A percentile compares a stretch with the other conserved stretches of the same genome.
phyloP scores from a whole-genome alignment of 306 rosid genomes.

The Myrica gale region DNA sequence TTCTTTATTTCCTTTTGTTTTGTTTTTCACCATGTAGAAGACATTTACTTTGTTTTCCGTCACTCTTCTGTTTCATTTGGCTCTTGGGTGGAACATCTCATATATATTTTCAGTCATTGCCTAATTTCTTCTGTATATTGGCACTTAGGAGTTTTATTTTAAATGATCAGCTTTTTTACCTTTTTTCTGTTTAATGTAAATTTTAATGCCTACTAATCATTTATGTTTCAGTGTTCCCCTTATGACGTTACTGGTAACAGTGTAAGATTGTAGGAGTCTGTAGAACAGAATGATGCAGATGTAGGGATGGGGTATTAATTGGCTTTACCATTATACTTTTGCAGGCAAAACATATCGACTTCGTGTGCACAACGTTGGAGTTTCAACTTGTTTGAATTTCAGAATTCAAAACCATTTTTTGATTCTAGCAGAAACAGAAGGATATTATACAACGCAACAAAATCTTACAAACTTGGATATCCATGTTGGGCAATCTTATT shows the following conservation, averaged over 20 bases:
- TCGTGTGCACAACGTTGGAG: constrained; percentile 84
- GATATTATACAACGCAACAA: constrained; percentile 58
- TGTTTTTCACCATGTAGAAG: neutral
- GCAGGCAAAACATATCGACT: constrained; percentile 83
- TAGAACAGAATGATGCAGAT: neutral
- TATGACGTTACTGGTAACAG: neutral
- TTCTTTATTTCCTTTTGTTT: neutral
- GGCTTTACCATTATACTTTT: constrained; percentile 21
- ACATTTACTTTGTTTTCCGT: neutral
- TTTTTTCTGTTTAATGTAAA: neutral
- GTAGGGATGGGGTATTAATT: constrained; percentile 8
- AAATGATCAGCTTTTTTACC: neutral
- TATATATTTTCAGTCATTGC: neutral
- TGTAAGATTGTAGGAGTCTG: neutral
- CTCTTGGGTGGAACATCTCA: neutral
- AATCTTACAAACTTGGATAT: constrained; percentile 71
- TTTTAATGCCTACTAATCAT: neutral
- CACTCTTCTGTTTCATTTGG: neutral
- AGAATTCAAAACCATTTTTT: constrained; percentile 81
- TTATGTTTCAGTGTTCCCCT: neutral
- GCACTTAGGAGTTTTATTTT: neutral
- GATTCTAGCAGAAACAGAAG: constrained; percentile 77
- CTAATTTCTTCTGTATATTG: neutral
- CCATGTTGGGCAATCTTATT: constrained; percentile 86
- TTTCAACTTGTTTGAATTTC: constrained; percentile 78